Conservation (phyloP, 495 filamentous ascomycete genomes). For the Penicillium pancosmium region DNA sequence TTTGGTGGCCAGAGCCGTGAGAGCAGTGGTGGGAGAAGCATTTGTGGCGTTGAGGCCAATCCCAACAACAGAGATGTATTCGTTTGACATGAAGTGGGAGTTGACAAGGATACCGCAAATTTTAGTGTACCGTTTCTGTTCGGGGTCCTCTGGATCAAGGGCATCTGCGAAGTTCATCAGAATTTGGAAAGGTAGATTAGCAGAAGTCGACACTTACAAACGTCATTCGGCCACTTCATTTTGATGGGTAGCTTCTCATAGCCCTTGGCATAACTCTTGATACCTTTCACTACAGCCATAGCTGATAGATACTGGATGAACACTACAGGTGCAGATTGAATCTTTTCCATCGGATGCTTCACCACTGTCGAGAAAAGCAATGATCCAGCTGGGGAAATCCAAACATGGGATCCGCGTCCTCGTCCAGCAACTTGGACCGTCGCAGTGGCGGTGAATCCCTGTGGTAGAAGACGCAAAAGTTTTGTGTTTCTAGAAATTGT, state of each 20-base stretch:
- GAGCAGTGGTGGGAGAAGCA: conserved; percentile 79
- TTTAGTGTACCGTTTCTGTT: conserved; percentile 73
- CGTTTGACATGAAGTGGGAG: conserved; percentile 73
- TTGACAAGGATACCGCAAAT: conserved; percentile 94
- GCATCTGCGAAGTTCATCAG: conserved; percentile 56
- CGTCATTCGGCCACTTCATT: conserved; percentile 98
- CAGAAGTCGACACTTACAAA: conserved; percentile 52
- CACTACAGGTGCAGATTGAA: conserved; percentile 76
- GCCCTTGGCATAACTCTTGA: conserved; percentile 75
- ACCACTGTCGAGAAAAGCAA: conserved; percentile 87
- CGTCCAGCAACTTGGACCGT: conserved; percentile 90
- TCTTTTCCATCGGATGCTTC: conserved; percentile 73
- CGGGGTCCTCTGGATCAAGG: conserved; percentile 64
- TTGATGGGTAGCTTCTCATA: conserved; percentile 78
- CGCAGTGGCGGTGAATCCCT: conserved; percentile 86
- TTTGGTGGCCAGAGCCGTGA: conserved; percentile 66
- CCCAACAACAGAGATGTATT: conserved; percentile 86
- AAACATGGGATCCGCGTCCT: conserved; percentile 89
- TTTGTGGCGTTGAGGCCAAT: conserved; percentile 92
- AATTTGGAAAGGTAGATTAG: neutral
- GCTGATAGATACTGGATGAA: conserved; percentile 94
- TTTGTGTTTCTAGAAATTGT: conserved; percentile 65
- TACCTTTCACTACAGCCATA: conserved; percentile 84
- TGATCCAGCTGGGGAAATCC: conserved; percentile 87
- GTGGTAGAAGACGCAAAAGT: conserved; percentile 74